Conservation (phyloP, 1,139 yeast genomes). For the Candida gigantensis region DNA sequence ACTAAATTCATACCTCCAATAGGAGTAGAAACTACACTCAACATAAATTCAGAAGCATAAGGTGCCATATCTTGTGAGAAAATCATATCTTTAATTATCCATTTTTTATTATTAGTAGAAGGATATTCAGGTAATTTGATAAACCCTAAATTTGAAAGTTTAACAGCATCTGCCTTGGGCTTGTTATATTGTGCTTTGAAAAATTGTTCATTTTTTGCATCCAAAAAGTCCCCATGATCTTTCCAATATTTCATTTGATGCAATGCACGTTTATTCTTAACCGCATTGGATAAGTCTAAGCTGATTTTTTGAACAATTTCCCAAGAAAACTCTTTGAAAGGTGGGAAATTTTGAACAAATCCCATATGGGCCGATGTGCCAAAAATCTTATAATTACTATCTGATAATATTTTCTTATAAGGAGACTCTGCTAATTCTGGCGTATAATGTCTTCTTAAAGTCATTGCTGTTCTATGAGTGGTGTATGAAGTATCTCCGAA, state of each 20-base stretch:
- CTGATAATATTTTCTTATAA: conserved; percentile 21
- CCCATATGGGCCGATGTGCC: conserved; percentile 41
- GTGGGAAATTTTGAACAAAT: conserved; percentile 30
- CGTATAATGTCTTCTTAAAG: conserved; percentile 32
- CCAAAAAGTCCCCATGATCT: conserved; percentile 18
- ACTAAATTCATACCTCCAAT: conserved; percentile 40
- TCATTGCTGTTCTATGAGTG: conserved; percentile 33
- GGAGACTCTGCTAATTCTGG: conserved; percentile 19
- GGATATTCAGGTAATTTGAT: conserved; percentile 22
- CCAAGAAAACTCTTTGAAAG: conserved; percentile 38
- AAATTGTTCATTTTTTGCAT: conserved; percentile 21
- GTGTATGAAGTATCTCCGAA: conserved; percentile 27
- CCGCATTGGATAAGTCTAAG: conserved; percentile 20
- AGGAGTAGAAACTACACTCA: conserved; percentile 34
- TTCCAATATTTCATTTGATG: conserved; percentile 24
- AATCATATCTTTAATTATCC: conserved; percentile 33
- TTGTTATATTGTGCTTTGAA: conserved; percentile 27
- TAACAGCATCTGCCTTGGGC: conserved; percentile 35
- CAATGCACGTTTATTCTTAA: conserved; percentile 26
- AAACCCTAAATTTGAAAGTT: conserved; percentile 43
- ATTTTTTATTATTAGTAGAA: conserved; percentile 10
- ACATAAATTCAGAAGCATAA: conserved; percentile 37
- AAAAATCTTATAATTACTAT: conserved; percentile 27
- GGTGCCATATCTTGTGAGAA: conserved; percentile 44
- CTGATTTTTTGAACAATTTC: conserved; percentile 27